A percentile compares a stretch with the other conserved stretches of the same genome.
Evolutionary conservation across 768 basidiomycete genomes (phyloP).

Genomic region (Kwoniella botswanensis): DNA sequence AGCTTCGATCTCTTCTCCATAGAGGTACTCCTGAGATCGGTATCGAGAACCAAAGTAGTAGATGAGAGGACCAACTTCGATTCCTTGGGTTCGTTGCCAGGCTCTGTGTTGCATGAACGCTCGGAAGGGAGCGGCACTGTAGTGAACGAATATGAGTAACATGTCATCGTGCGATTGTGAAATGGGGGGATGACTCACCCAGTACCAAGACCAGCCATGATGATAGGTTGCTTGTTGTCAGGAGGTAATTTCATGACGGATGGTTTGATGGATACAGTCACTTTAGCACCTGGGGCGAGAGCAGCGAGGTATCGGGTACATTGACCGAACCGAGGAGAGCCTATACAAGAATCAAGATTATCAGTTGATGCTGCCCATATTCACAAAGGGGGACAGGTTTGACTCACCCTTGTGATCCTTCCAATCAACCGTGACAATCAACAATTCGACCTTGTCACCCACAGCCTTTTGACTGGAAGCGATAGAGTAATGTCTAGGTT

Average conservation of each 20-base stretch:
- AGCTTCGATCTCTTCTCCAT: constrained; percentile 79
- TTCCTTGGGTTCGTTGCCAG: constrained; percentile 73
- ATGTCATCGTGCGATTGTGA: neutral
- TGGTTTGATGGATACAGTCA: constrained; percentile 96
- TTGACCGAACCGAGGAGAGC: constrained; percentile 81
- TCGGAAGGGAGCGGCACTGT: constrained; percentile 89
- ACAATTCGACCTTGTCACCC: constrained; percentile 88
- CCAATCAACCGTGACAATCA: constrained; percentile 98
- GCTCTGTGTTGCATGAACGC: constrained; percentile 97
- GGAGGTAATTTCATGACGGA: constrained; percentile 99
- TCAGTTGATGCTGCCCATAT: neutral
- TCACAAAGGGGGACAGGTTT: no score
- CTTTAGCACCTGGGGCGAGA: constrained; percentile 83
- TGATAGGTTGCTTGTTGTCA: constrained; percentile 81
- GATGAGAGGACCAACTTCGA: constrained; percentile 85
- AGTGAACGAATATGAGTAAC: neutral
- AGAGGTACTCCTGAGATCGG: constrained; percentile 93
- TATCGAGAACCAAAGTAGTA: constrained; percentile 99
- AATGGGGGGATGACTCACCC: constrained; percentile 60
- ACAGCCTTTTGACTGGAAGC: constrained; percentile 94
- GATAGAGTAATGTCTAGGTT: constrained; percentile 97
- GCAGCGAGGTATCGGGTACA: constrained; percentile 92
- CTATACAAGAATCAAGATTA: constrained; percentile 60
- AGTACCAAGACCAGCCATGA: constrained; percentile 98
- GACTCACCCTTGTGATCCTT: constrained; percentile 75